phyloP scores from a whole-genome alignment of 768 basidiomycete species.

The Agaricus blazei region DNA sequence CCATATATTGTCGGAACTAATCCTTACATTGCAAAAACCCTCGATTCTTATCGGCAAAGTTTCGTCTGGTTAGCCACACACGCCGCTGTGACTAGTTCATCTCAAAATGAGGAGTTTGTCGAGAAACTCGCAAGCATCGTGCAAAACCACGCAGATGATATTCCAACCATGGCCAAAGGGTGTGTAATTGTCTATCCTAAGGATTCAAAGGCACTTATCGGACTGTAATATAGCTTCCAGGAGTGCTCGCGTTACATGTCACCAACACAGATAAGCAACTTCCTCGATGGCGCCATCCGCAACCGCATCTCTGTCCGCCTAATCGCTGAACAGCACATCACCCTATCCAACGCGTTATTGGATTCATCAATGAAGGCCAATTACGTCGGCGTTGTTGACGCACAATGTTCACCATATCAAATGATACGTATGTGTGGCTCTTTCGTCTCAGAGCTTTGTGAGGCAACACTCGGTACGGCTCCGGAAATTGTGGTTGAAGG shows the following conservation, averaged over 20 bases:
- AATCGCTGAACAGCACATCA: constrained; percentile 89
- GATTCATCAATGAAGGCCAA: constrained; percentile 30
- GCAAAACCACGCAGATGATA: constrained; percentile 77
- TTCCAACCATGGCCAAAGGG: constrained; percentile 91
- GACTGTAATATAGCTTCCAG: constrained; percentile 55
- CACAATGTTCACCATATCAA: constrained; percentile 60
- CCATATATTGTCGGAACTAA: constrained; percentile 90
- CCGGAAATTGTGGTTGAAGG: constrained; percentile 73
- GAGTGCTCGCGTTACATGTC: constrained; percentile 84
- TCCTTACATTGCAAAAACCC: constrained; percentile 72
- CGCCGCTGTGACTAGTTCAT: constrained; percentile 56
- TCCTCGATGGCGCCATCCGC: constrained; percentile 79
- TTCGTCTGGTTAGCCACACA: constrained; percentile 68
- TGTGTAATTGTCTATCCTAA: constrained; percentile 18
- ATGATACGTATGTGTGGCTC: constrained; percentile 79
- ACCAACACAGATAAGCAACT: constrained; percentile 69
- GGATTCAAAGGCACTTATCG: background rate
- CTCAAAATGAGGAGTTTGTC: constrained; percentile 67
- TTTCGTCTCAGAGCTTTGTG: constrained; percentile 81
- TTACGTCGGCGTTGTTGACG: constrained; percentile 71
- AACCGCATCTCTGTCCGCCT: constrained; percentile 84
- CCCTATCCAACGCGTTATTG: constrained; percentile 65
- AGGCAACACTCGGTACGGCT: constrained; percentile 72
- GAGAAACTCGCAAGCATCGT: constrained; percentile 68
- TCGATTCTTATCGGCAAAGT: constrained; percentile 64